Evolutionary conservation across 768 basidiomycete genomes (phyloP).

Genomic region (Lactarius psammicola): DNA sequence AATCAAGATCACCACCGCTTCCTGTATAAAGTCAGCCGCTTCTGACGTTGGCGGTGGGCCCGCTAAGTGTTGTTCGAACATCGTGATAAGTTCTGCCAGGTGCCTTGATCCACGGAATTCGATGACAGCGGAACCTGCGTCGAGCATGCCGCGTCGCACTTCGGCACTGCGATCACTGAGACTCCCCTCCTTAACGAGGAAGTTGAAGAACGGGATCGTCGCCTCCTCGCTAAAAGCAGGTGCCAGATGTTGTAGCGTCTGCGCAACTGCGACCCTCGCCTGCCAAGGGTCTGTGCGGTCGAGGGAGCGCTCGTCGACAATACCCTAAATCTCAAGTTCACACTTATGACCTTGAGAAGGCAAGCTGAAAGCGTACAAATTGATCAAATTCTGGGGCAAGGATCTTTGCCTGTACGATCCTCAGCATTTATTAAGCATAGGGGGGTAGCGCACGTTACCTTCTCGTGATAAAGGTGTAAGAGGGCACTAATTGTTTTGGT

Average conservation of each 20-base stretch:
- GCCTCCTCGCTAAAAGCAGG: conserved; percentile 59
- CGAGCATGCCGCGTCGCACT: conserved; percentile 86
- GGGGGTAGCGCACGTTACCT: conserved; percentile 44
- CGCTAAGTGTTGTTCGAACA: conserved; percentile 78
- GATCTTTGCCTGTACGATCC: conserved; percentile 61
- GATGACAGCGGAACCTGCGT: conserved; percentile 76
- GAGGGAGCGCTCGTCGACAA: conserved; percentile 86
- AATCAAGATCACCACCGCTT: conserved; percentile 92
- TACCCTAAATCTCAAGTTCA: conserved; percentile 56
- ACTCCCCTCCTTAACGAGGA: conserved; percentile 82
- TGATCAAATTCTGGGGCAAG: conserved; percentile 90
- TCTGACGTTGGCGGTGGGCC: conserved; percentile 53
- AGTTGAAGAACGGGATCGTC: conserved; percentile 72
- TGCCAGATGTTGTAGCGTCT: conserved; percentile 64
- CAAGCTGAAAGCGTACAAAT: conserved; percentile 57
- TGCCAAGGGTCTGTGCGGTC: conserved; percentile 89
- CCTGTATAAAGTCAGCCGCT: conserved; percentile 84
- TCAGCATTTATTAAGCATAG: background rate
- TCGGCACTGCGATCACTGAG: conserved; percentile 81
- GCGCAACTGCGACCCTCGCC: conserved; percentile 70
- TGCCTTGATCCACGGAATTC: conserved; percentile 76
- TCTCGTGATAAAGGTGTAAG: conserved; percentile 77
- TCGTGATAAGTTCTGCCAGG: conserved; percentile 69
- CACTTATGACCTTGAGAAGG: background rate
- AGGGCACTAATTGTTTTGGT: conserved; percentile 50